Evolutionary conservation across 768 basidiomycete species (phyloP), one percentile per base, ranked within the genome.

Genomic region (Artomyces pyxidatus): DNA sequence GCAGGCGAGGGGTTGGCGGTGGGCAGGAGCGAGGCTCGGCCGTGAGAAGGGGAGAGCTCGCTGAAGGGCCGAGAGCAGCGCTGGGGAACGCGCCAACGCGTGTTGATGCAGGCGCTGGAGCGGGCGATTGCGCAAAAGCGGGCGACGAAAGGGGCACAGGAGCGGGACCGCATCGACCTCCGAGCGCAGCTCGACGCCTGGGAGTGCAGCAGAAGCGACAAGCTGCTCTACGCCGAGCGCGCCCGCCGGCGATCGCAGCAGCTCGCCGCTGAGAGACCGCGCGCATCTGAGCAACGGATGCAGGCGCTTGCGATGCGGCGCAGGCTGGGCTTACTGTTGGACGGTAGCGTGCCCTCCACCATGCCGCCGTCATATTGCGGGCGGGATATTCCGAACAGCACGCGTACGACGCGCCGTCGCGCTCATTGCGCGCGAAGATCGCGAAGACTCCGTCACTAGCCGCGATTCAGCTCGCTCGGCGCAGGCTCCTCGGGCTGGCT

Each of bases 261-360:
- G 30, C 74, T 95, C 3, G 68, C 77, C 28, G 73, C 83, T 7
- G 95, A 99, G 64, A 83, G 88, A 57, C 92, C 90, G 29, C 79
- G 88, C 14, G 69, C 76, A 25, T 82, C 82, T 50, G 94, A 96
- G 66, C 83, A 85, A 40, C 84, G 86, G 64, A 87, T 95, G 83
- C 90, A 92, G 56, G 85, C 88, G 2, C 71, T 95, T 25, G 88
- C 88, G 11, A 88, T 94, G 60, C 91, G 96, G 59, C 82, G 89
- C 54, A 88, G 88, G 60, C 88, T 88, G 7, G 93, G 93, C 26
- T 74, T 95, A 67, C 68, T 96, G 16, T 74, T 94, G 26, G 93
- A 95, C 54, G 94, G 95, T 55, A 90, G 89, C 26, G 88, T 88
- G 16, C 90, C 92, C n/a, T n/a, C n/a, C n/a, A n/a, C n/a, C n/a